phyloP scores from a whole-genome alignment of 768 basidiomycete genomes.

The Lentinula edodes region DNA sequence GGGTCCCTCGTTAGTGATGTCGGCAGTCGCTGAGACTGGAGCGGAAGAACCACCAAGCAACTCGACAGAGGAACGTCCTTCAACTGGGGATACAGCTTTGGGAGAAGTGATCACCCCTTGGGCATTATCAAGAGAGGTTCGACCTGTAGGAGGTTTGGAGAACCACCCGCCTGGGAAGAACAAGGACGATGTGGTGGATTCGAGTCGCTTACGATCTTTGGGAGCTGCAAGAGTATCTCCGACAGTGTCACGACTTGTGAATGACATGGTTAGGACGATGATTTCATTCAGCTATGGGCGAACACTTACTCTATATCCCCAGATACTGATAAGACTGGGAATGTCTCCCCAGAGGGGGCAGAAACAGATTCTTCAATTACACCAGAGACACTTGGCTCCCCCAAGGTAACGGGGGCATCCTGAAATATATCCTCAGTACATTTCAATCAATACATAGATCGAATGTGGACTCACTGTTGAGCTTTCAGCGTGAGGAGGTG shows the following conservation, averaged over 20 bases:
- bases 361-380: not conserved
- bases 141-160: slow-evolving; percentile 35
- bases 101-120: slow-evolving; percentile 39
- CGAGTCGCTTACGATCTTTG: slow-evolving; percentile 33
- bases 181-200: slow-evolving; percentile 50
- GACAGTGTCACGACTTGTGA: slow-evolving; percentile 4
- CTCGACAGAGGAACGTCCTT: slow-evolving; percentile 13
- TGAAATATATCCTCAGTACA: not conserved
- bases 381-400: not conserved
- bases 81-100: slow-evolving; percentile 20
- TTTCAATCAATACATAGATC: not conserved
- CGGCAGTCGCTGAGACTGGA: slow-evolving; percentile 8
- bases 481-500: not conserved
- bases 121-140: slow-evolving; percentile 45
- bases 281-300: not conserved
- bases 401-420: not conserved
- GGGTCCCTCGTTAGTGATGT: slow-evolving; percentile 10
- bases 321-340: not conserved
- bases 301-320: not conserved
- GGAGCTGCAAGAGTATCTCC: slow-evolving; percentile 9
- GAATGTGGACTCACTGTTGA: not conserved
- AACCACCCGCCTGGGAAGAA: slow-evolving; percentile 57
- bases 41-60: not conserved
- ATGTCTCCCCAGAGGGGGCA: not conserved
- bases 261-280: not conserved